Evolutionary conservation across 768 basidiomycete species (phyloP).

Genomic region (Russula lepida): DNA sequence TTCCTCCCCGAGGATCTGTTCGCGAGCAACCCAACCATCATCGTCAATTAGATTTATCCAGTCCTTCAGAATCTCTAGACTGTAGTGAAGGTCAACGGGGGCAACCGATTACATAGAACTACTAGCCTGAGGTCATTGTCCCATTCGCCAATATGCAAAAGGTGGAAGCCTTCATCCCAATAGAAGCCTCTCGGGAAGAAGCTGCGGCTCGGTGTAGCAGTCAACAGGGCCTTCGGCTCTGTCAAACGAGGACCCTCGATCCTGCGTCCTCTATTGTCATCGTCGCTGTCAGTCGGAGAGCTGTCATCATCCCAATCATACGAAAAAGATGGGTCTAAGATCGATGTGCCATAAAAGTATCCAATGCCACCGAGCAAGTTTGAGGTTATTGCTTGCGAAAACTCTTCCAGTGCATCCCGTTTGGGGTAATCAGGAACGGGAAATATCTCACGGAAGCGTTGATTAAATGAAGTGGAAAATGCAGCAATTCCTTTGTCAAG

Average conservation of each 20-base stretch:
- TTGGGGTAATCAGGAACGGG: slow-evolving; percentile 53
- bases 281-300: slow-evolving; percentile 35
- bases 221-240: slow-evolving; percentile 68
- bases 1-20: slow-evolving; percentile 95
- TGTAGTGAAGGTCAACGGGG: slow-evolving; percentile 24
- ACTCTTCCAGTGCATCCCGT: slow-evolving; percentile 46
- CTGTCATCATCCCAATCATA: slow-evolving; percentile 83
- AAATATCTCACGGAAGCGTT: slow-evolving; percentile 62
- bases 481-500: slow-evolving; percentile 66
- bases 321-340: slow-evolving; percentile 76
- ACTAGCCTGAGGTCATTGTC: slow-evolving; percentile 77
- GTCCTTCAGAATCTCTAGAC: slow-evolving; percentile 79
- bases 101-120: not conserved
- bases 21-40: slow-evolving; percentile 91
- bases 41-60: slow-evolving; percentile 91
- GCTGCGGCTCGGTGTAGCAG: slow-evolving; percentile 90
- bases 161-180: slow-evolving; percentile 98
- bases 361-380: slow-evolving; percentile 91
- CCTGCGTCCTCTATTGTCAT: slow-evolving; percentile 34
- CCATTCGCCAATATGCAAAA: slow-evolving; percentile 86
- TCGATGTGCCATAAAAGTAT: slow-evolving; percentile 88
- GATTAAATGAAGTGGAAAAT: slow-evolving; percentile 48
- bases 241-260: slow-evolving; percentile 56
- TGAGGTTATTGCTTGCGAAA: slow-evolving; percentile 84
- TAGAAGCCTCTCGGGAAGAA: slow-evolving; percentile 99